phyloP scores from a whole-genome alignment of 805 yeast genomes.

The Metschnikowia corniflorae region DNA sequence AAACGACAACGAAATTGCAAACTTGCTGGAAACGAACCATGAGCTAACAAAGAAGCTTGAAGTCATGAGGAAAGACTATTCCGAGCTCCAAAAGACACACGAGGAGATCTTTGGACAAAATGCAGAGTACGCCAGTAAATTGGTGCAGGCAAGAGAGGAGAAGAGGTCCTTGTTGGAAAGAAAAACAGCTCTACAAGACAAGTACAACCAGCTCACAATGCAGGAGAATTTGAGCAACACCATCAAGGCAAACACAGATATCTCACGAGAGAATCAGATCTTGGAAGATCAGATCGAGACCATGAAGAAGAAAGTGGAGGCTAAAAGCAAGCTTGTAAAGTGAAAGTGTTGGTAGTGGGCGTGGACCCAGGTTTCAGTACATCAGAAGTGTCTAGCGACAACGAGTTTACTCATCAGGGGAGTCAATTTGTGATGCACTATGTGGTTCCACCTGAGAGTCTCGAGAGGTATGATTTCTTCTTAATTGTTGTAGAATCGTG shows the following conservation, averaged over 20 bases:
- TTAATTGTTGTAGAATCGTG: no score
- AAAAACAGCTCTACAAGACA: slow-evolving; percentile 19
- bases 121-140: slow-evolving; percentile 22
- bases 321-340: slow-evolving; percentile 16
- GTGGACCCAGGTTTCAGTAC: no score
- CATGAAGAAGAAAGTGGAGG: slow-evolving; percentile 24
- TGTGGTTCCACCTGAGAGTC: no score
- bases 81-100: slow-evolving; percentile 32
- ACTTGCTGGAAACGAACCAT: slow-evolving; percentile 35
- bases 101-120: slow-evolving; percentile 35
- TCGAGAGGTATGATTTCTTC: no score
- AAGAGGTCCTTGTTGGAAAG: slow-evolving; percentile 17
- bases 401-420: no score
- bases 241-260: slow-evolving; percentile 39
- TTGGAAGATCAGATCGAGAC: slow-evolving; percentile 32
- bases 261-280: slow-evolving; percentile 30
- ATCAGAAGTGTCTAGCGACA: no score
- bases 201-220: slow-evolving; percentile 34
- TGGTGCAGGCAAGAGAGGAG: slow-evolving; percentile 20
- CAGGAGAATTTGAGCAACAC: slow-evolving; percentile 36
- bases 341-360: no score
- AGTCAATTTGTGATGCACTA: no score
- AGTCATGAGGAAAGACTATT: slow-evolving; percentile 27
- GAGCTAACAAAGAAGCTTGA: slow-evolving; percentile 27
- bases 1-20: slow-evolving; percentile 36